These are phyloP conservation scores for Chytriomyces confervae DNA, from an alignment of 192 early-diverging fungal species.

Conservation along the genomic window DNA sequence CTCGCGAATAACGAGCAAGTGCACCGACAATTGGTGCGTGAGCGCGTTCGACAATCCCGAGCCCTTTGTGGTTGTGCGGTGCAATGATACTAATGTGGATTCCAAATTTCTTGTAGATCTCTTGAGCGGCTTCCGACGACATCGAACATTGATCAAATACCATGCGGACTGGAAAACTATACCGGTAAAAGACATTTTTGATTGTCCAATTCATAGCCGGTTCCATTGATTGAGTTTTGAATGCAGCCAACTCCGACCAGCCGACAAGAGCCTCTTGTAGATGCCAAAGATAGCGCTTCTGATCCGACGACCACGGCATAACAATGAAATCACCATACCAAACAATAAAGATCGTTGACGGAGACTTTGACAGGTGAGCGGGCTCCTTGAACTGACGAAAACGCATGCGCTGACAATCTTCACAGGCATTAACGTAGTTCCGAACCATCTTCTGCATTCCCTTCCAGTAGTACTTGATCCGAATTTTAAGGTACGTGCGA, in stretches of 20 bases:
- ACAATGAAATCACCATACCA: constrained; percentile 6
- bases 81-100: background rate
- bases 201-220: background rate
- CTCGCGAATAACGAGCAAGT: background rate
- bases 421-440: background rate
- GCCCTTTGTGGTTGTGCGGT: background rate
- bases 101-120: background rate
- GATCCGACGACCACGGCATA: background rate
- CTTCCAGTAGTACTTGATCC: background rate
- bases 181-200: constrained; percentile 5
- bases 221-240: background rate
- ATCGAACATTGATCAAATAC: background rate
- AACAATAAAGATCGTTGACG: background rate
- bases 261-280: background rate
- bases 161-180: background rate
- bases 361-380: background rate
- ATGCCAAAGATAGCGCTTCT: background rate
- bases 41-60: constrained; percentile 1
- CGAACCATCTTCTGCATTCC: background rate
- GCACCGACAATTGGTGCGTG: background rate
- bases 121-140: background rate
- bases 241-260: background rate
- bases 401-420: background rate
- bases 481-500: background rate
- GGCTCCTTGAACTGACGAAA: background rate